phyloP scores from a whole-genome alignment of 148 eudicot species.

The Rhododendron mucronatum region DNA sequence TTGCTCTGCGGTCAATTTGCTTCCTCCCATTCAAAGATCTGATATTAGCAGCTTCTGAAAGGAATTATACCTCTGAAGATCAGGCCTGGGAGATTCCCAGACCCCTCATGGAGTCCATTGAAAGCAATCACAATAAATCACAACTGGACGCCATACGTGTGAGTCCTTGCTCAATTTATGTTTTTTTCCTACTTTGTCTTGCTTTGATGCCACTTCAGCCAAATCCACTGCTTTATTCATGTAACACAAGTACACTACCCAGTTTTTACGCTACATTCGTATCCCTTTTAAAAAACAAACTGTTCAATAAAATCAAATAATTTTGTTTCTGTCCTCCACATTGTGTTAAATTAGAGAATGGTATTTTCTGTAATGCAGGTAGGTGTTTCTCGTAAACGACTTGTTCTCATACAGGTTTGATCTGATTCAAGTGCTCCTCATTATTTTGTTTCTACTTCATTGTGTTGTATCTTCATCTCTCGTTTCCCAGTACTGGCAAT shows the following conservation, averaged over 20 bases:
- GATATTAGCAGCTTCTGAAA: conserved; percentile 67
- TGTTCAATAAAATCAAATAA: neutral
- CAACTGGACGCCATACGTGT: conserved; percentile 87
- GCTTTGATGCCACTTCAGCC: neutral
- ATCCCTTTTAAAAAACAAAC: neutral
- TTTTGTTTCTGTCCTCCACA: neutral
- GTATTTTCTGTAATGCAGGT: conserved; percentile 49
- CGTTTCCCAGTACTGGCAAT: neutral
- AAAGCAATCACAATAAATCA: conserved; percentile 75
- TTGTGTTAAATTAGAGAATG: neutral
- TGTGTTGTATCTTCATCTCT: neutral
- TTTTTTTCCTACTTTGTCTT: neutral
- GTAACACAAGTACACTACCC: neutral
- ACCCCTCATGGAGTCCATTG: conserved; percentile 68
- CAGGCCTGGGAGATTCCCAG: conserved; percentile 73
- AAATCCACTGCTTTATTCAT: neutral
- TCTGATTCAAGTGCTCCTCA: conserved; percentile 11
- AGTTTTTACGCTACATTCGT: neutral
- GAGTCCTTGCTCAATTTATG: conserved; percentile 26
- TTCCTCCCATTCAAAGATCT: conserved; percentile 79
- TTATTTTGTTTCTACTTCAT: conserved; percentile 6
- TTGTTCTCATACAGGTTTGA: conserved; percentile 88
- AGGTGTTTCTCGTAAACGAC: conserved; percentile 73
- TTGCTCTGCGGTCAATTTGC: conserved; percentile 75
- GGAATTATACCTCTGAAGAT: conserved; percentile 38